Conservation (phyloP, 371 early-diverging fungal genomes). For the Paraphysoderma sedebokerense region DNA sequence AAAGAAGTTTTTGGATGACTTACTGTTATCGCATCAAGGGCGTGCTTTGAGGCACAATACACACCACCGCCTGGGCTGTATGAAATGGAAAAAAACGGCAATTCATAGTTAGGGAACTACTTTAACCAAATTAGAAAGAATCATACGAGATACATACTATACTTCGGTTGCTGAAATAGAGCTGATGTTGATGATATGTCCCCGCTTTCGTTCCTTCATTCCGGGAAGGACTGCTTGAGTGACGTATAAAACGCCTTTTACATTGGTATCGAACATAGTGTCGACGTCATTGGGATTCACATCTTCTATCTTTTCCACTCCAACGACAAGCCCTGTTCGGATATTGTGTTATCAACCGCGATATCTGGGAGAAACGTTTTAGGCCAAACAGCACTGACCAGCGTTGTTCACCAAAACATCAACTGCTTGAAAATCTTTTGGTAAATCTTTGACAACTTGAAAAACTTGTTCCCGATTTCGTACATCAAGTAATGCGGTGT, state of each 20-base stretch:
- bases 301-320: slow-evolving; percentile 51
- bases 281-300: slow-evolving; percentile 46
- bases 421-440: slow-evolving; percentile 31
- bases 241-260: slow-evolving; percentile 60
- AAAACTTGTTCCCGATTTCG: slow-evolving; percentile 36
- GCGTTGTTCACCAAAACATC: slow-evolving; percentile 68
- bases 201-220: slow-evolving; percentile 54
- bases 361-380: not conserved
- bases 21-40: slow-evolving; percentile 63
- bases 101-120: slow-evolving; percentile 1
- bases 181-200: slow-evolving; percentile 77
- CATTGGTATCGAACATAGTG: slow-evolving; percentile 75
- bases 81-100: too few relatives aligned
- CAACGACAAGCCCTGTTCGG: slow-evolving; percentile 49
- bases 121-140: not conserved
- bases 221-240: slow-evolving; percentile 69
- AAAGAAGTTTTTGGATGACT: slow-evolving; percentile 2
- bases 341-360: not conserved
- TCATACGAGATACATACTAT: not conserved
- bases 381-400: not conserved
- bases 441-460: slow-evolving; percentile 30
- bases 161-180: slow-evolving; percentile 55
- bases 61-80: slow-evolving; percentile 56
- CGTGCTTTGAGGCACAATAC: slow-evolving; percentile 84
- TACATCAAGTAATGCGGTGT: slow-evolving; percentile 55